These are phyloP conservation scores for Lasiodiplodia citricola DNA, from an alignment of 2,329 filamentous ascomycete species.

Conservation along the genomic window DNA sequence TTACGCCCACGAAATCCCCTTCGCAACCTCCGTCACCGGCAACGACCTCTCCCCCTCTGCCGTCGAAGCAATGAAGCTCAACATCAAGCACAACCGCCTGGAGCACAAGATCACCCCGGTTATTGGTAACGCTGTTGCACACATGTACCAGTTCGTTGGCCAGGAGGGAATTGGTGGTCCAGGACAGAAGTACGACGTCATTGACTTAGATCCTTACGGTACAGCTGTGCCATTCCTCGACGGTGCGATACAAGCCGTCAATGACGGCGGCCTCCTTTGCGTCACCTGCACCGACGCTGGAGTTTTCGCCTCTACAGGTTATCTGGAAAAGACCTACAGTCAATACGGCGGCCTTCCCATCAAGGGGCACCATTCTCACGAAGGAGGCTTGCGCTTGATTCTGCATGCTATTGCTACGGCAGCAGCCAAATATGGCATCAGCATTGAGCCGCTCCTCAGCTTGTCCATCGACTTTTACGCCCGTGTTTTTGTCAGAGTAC, in stretches of 20 bases:
- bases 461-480: slow-evolving; percentile 96
- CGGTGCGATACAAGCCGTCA: slow-evolving; percentile 82
- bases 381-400: slow-evolving; percentile 85
- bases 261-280: slow-evolving; percentile 88
- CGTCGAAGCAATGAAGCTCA: slow-evolving; percentile 79
- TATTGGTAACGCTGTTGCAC: slow-evolving; percentile 81
- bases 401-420: slow-evolving; percentile 80
- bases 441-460: slow-evolving; percentile 88
- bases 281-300: slow-evolving; percentile 97
- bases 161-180: slow-evolving; percentile 45
- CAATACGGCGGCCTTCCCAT: slow-evolving; percentile 90
- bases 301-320: slow-evolving; percentile 92
- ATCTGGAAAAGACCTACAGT: slow-evolving; percentile 90
- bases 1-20: slow-evolving; percentile 90
- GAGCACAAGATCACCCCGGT: slow-evolving; percentile 72
- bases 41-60: slow-evolving; percentile 86
- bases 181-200: slow-evolving; percentile 79
- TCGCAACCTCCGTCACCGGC: slow-evolving; percentile 79
- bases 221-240: slow-evolving; percentile 93
- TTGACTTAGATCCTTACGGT: slow-evolving; percentile 95
- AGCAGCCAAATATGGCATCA: slow-evolving; percentile 82
- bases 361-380: slow-evolving; percentile 85
- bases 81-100: slow-evolving; percentile 82
- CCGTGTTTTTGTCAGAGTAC: slow-evolving; percentile 83
- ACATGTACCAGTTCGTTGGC: slow-evolving; percentile 82